Evolutionary conservation across 345 rosid species (phyloP), one percentile per base, ranked within the genome.

Genomic region (Dovyalis caffra): DNA sequence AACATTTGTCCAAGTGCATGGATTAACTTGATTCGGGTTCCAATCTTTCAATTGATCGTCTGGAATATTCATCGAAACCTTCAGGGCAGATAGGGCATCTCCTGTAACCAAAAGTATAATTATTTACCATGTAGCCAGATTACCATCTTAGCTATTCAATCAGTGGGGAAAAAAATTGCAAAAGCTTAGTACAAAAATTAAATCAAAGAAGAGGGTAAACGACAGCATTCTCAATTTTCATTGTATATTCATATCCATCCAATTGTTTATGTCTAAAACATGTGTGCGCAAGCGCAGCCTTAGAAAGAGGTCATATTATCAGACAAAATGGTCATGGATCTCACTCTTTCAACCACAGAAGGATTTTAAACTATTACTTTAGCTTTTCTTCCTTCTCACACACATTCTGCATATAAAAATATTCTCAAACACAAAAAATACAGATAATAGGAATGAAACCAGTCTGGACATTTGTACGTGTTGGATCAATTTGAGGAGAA

Each of bases 1-100:
- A 28, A 95, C 90, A 80, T 88, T 88, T 8, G 97, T 75, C 99
- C 99, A 95, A 70, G 98, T 91, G 86, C 98, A 93, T 33, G 98
- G 98, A 65, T 88, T 90, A 76, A 93, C 97, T 86, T 68, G 97
- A 77, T 87, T 83, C 80, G 73, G 94, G 70, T 89, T 93, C 98
- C 99, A 95, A 76, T 95, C 95, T 32, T 25, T 9, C 65, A 95
- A 87, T 80, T 88, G 92, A 80, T 60, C 64, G 23, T 18, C 63
- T 28, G 87, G 77, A 78, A 87, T 89, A 75, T 62, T 81, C 80
- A 95, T 72, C 1, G 98, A 86, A 45, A 0, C 29, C 88, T 40
- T 89, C 83, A 95, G 77, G 21, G 87, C 84, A 77, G 2, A 79
- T 16, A 95, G 80, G 23, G 97, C 98, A 75, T 87, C 93, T 73